These are phyloP conservation scores for Pouteria campechiana DNA, from an alignment of 179 eudicot species.

Conservation along the genomic window DNA sequence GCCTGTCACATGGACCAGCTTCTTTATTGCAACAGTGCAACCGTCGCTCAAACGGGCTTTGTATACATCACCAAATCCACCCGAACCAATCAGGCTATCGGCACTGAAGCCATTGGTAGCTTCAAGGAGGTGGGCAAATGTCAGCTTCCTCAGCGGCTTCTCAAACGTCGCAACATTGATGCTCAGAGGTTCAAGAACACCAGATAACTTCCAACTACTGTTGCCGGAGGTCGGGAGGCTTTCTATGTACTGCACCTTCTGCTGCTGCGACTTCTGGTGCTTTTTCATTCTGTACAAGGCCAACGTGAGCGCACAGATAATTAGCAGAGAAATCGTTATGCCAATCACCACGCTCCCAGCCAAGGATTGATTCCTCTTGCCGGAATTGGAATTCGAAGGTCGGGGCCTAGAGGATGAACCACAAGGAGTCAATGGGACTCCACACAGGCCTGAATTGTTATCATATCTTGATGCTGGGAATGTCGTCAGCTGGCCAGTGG, in stretches of 20 bases:
- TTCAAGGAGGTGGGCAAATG: slow-evolving; percentile 41
- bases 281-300: slow-evolving; percentile 22
- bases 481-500: slow-evolving; percentile 40
- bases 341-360: slow-evolving; percentile 35
- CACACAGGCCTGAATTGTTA: slow-evolving; percentile 44
- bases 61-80: slow-evolving; percentile 56
- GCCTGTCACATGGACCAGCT: slow-evolving; percentile 36
- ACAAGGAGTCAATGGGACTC: slow-evolving; percentile 38
- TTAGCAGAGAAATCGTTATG: slow-evolving; percentile 17
- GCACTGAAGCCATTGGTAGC: slow-evolving; percentile 51
- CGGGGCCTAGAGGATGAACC: slow-evolving; percentile 10
- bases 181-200: slow-evolving; percentile 49
- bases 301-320: slow-evolving; percentile 18
- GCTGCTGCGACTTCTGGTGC: slow-evolving; percentile 16
- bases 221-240: slow-evolving; percentile 48
- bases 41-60: slow-evolving; percentile 43
- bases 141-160: slow-evolving; percentile 40
- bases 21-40: slow-evolving; percentile 41
- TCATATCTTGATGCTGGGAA: slow-evolving; percentile 42
- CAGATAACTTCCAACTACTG: slow-evolving; percentile 43
- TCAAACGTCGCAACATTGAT: slow-evolving; percentile 49
- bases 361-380: slow-evolving; percentile 8
- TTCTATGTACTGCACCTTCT: slow-evolving; percentile 33
- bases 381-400: neutral
- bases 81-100: slow-evolving; percentile 41